Conservation (phyloP, 2,329 filamentous ascomycete genomes). For the Davidsoniella australis region DNA sequence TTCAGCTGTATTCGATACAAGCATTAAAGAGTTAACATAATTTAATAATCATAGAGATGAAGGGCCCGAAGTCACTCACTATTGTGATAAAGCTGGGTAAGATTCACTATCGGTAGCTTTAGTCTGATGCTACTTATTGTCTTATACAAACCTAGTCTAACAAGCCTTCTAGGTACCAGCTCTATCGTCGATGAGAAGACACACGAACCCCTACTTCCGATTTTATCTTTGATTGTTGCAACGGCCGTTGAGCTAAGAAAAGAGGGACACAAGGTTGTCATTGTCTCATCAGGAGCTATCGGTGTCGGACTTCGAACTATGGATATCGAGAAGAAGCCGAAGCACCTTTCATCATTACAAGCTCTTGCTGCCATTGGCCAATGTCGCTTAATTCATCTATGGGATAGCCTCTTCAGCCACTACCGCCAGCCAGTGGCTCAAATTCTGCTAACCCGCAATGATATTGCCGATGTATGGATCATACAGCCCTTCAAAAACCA, state of each 20-base stretch:
- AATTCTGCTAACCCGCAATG: slow-evolving; percentile 82
- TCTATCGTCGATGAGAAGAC: slow-evolving; percentile 97
- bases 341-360: slow-evolving; percentile 79
- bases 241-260: slow-evolving; percentile 74
- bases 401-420: slow-evolving; percentile 83
- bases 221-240: slow-evolving; percentile 82
- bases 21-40: too few species aligned
- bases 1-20: too few species aligned
- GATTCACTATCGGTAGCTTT: slow-evolving; percentile 16
- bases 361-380: slow-evolving; percentile 92
- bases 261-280: slow-evolving; percentile 85
- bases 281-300: slow-evolving; percentile 94
- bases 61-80: slow-evolving; percentile 46
- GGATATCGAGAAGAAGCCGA: slow-evolving; percentile 73
- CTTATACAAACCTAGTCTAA: slow-evolving; percentile 15
- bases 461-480: slow-evolving; percentile 70
- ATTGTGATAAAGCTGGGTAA: slow-evolving; percentile 80
- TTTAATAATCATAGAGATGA: slow-evolving; percentile 34
- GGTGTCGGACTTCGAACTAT: slow-evolving; percentile 83
- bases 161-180: slow-evolving; percentile 55
- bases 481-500: not conserved
- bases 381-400: slow-evolving; percentile 84
- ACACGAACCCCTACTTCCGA: slow-evolving; percentile 82
- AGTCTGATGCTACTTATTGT: slow-evolving; percentile 3
- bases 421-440: slow-evolving; percentile 83